Conservation (phyloP, 2,329 filamentous ascomycete genomes). For the Cladosporium sp. region DNA sequence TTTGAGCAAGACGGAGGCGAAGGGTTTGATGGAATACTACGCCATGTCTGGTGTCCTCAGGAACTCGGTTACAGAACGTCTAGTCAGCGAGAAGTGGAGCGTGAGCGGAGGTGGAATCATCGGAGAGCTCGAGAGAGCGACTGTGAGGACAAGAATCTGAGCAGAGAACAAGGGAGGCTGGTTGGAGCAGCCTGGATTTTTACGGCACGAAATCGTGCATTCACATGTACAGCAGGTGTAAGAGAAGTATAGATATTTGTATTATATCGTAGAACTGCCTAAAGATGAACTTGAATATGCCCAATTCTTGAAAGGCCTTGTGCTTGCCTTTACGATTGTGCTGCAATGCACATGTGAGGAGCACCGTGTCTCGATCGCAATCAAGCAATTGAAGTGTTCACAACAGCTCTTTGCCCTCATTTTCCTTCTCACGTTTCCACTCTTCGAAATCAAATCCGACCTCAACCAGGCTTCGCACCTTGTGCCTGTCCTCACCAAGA, state of each 20-base stretch:
- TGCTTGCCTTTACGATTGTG: background rate
- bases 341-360: background rate
- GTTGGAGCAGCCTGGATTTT: background rate
- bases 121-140: conserved; percentile 78
- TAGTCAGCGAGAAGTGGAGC: conserved; percentile 80
- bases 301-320: too few species aligned
- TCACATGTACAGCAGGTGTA: conserved; percentile 7
- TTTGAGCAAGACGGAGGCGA: conserved; percentile 71
- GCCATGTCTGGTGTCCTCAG: conserved; percentile 79
- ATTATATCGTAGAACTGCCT: conserved; percentile 8
- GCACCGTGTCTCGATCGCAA: background rate
- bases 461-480: conserved; percentile 66
- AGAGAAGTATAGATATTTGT: conserved; percentile 17
- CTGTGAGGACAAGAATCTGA: conserved; percentile 39
- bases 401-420: background rate
- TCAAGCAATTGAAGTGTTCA: background rate
- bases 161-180: background rate
- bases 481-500: conserved; percentile 57
- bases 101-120: conserved; percentile 78
- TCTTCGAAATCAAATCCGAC: conserved; percentile 56
- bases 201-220: background rate
- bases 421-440: conserved; percentile 10
- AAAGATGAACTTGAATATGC: background rate
- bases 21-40: conserved; percentile 88
- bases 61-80: conserved; percentile 65